phyloP scores from a whole-genome alignment of 78 protist species.

The Reticulomyxa filosa region DNA sequence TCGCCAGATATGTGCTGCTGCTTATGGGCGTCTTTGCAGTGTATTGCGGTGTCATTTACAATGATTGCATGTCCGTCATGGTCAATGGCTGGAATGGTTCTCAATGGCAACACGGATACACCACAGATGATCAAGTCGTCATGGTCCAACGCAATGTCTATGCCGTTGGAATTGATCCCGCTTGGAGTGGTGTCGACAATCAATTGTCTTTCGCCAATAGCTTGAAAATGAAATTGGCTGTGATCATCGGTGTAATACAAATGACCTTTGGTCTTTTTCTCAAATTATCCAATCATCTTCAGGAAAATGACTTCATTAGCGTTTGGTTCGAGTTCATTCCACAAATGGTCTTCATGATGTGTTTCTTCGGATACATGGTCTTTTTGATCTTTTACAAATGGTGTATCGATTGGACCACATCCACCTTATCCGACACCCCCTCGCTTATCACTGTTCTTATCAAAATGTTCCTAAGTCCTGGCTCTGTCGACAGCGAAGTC shows the following conservation, averaged over 20 bases:
- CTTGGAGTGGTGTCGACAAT: conserved; percentile 56
- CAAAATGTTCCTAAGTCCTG: conserved; percentile 53
- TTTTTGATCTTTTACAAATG: conserved; percentile 61
- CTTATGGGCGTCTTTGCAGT: conserved; percentile 1
- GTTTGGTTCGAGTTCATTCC: conserved; percentile 69
- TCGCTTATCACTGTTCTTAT: conserved; percentile 41
- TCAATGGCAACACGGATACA: too few species aligned
- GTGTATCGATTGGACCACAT: conserved; percentile 15
- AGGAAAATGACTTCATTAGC: conserved; percentile 5
- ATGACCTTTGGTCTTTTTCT: conserved; percentile 81
- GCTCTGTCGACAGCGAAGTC: not conserved
- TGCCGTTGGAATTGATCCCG: conserved; percentile 71
- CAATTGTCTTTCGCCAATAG: conserved; percentile 75
- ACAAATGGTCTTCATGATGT: conserved; percentile 69
- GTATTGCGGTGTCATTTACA: conserved; percentile 3
- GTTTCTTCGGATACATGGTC: conserved; percentile 86
- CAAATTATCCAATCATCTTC: conserved; percentile 41
- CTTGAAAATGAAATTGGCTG: conserved; percentile 95
- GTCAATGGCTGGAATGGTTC: too few species aligned
- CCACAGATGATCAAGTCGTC: not conserved
- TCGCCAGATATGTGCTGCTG: too few species aligned
- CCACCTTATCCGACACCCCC: conserved; percentile 20
- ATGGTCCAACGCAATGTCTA: conserved; percentile 18
- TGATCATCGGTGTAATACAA: conserved; percentile 79
- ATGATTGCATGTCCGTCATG: not conserved